Evolutionary conservation across 306 rosid genomes (phyloP), one percentile per base, ranked within the genome.

Genomic region (Vigna radiata): DNA sequence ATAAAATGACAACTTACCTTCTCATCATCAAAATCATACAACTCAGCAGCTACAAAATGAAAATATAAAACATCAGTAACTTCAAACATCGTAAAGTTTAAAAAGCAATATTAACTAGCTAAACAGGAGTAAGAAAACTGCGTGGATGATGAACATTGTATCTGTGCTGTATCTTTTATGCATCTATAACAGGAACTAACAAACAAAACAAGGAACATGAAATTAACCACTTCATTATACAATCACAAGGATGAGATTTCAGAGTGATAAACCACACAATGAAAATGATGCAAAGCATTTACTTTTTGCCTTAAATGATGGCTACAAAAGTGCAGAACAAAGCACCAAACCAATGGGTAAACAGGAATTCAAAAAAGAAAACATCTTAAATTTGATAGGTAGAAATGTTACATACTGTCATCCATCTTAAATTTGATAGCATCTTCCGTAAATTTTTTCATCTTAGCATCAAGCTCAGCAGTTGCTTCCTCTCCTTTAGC

Each of bases 401-500:
- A 33, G 6, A 33, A 27, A 69, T 69, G 75, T 62, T 41, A 80
- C 97, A 33, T 84, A 95, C 99, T 86, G 70, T 92, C 99, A n/a
- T 95, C 99, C 99, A 95, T 95, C 89, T 95, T 95, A 87, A 95
- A 95, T 83, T 95, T 95, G 79, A 95, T 92, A 13, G 97, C 99
- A 73, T 95, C 99, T 86, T 95, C 99, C n/a, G 97, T 95, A 82
- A 95, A 95, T 75, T 95, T 95, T 83, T 92, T 92, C 99, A 95
- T 95, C 89, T 95, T 95, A 15, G 97, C 99, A 80, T 92, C 97
- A 78, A 95, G 99, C 78, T 89, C 99, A 54, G 99, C 97, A 14
- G 97, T 95, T 62, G 99, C 90, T 84, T 93, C 97, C 83, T 90
- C 99, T 90, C 97, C 97, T 84, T 90, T 95, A 4, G 99, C 97